A percentile compares a stretch with the other conserved stretches of the same genome.
Evolutionary conservation across 2,329 filamentous ascomycete species (phyloP).

Genomic region (Colletotrichum aenigma): DNA sequence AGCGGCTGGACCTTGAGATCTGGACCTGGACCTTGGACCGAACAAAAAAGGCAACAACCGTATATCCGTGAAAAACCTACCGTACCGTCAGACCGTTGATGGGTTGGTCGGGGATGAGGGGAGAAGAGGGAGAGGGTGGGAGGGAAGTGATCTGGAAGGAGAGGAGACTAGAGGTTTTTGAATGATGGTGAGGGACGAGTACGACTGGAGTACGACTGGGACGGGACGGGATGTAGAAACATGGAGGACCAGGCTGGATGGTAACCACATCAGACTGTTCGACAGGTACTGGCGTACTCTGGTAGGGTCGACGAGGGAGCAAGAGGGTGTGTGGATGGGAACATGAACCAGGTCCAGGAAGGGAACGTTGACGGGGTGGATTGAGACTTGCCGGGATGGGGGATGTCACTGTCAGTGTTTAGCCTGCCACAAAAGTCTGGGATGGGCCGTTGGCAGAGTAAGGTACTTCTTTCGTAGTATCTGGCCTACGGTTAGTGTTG

Average conservation of each 20-base stretch:
- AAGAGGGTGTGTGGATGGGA: constrained; percentile 12
- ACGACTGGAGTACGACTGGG: not conserved
- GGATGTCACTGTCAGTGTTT: constrained; percentile 14
- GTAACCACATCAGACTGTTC: not conserved
- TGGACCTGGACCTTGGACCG: constrained; percentile 1
- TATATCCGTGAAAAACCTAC: constrained; percentile 11
- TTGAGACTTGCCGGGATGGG: constrained; percentile 17
- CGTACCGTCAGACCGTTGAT: constrained; percentile 18
- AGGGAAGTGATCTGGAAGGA: constrained; percentile 10
- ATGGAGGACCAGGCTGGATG: constrained; percentile 3
- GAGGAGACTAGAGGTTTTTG: constrained; percentile 40
- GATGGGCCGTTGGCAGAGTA: not conserved
- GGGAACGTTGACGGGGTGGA: constrained; percentile 14
- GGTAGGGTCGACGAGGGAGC: not conserved
- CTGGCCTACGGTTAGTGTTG: not conserved
- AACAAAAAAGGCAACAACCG: constrained; percentile 5
- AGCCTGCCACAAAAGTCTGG: not conserved
- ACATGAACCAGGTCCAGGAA: constrained; percentile 17
- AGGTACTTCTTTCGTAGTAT: not conserved
- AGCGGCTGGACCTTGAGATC: constrained; percentile 10
- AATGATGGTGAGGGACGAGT: constrained; percentile 34
- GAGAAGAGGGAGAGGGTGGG: constrained; percentile 28
- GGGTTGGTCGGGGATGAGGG: constrained; percentile 30
- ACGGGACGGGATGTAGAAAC: not conserved
- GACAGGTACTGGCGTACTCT: not conserved